Base-by-base conservation (phyloP, 2,329 filamentous ascomycete species). In the Penicillium sp. region DNA sequence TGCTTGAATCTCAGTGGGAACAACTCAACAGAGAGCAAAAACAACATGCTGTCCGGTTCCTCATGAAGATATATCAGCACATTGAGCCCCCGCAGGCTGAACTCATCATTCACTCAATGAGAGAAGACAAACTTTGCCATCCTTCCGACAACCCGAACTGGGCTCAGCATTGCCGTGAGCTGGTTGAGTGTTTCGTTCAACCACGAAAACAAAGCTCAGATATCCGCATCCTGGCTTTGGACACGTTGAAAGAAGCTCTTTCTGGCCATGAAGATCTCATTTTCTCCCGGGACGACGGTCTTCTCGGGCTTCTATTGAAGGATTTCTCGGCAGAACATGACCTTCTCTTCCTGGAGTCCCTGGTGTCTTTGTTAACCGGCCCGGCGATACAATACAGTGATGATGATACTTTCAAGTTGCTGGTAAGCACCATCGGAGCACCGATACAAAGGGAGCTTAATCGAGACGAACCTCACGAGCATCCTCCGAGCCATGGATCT, bases 211-310 rank as follows among this genome's bases (percentile, higher is more conserved):
- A 77, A 56, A 58, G 69, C 33, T 68, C 73, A 5, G 74, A 75
- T 40, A 67, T 75, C 47, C 75, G 75, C 31, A 71, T 75, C 7
- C 53, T 71, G 11, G 74, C 74, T 37, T 61, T 77, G 38, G 71
- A 73, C 30, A 71, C 68, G 1, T 55, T 76, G 16, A 74, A 74
- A 60, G 72, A 76, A n/a, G 69, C 73, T 16, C 71, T 76, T 50
- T 58, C 61, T 11, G 69, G 57, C 19, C 60, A 69, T 31, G 70
- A 74, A 11, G 60, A 65, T 38, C 49, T 71, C 3, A 47, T 64
- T 16, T 66, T 69, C 16, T 72, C 74, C 31, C 63, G 70, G 31
- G 62, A 69, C 38, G 60, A 73, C 22, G 71, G 69, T 1, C 61
- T 76, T 36, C 57, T 75, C 14, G 56, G 65, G 28, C 61, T 68